These are phyloP conservation scores for Scedosporium aurantiacum DNA, from an alignment of 2,329 filamentous ascomycete species.

Conservation along the genomic window DNA sequence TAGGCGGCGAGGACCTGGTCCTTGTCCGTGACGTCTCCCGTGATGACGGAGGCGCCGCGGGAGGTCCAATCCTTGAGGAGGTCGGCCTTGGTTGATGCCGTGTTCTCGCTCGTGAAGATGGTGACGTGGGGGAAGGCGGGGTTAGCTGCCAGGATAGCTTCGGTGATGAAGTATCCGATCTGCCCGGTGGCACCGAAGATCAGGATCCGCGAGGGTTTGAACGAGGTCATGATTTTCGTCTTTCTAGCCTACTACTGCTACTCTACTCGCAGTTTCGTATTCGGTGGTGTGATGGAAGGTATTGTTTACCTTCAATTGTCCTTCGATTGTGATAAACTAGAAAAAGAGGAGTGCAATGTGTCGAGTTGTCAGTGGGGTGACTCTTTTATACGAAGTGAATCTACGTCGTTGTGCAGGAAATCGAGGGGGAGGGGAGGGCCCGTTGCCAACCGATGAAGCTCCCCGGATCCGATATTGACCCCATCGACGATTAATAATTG, in stretches of 20 bases:
- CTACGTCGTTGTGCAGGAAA: too few species aligned
- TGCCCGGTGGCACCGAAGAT: conserved; percentile 29
- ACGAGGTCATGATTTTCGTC: not conserved
- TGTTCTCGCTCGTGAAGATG: conserved; percentile 19
- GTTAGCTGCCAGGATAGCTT: conserved; percentile 22
- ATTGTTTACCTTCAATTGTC: not conserved
- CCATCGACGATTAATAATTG: not conserved
- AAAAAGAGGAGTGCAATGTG: not conserved
- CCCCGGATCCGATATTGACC: not conserved
- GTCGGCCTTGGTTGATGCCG: not conserved
- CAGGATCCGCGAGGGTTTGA: conserved; percentile 6
- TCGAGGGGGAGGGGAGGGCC: too few species aligned
- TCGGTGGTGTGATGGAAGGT: not conserved
- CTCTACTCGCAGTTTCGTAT: not conserved
- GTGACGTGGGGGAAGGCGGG: conserved; percentile 22
- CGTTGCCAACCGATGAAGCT: not conserved
- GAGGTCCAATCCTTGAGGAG: conserved; percentile 1
- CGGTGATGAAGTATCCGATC: conserved; percentile 29
- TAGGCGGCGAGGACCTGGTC: conserved; percentile 5
- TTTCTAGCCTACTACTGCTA: not conserved
- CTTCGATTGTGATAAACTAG: not conserved
- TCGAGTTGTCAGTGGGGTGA: too few species aligned
- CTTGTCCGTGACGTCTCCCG: conserved; percentile 6
- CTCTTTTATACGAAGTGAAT: too few species aligned
- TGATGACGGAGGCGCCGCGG: conserved; percentile 3